Percentiles rank a stretch among this genome's conserved stretches.
Evolutionary conservation across 2,329 filamentous ascomycete genomes (phyloP).

Genomic region (Leptographium lundbergii): DNA sequence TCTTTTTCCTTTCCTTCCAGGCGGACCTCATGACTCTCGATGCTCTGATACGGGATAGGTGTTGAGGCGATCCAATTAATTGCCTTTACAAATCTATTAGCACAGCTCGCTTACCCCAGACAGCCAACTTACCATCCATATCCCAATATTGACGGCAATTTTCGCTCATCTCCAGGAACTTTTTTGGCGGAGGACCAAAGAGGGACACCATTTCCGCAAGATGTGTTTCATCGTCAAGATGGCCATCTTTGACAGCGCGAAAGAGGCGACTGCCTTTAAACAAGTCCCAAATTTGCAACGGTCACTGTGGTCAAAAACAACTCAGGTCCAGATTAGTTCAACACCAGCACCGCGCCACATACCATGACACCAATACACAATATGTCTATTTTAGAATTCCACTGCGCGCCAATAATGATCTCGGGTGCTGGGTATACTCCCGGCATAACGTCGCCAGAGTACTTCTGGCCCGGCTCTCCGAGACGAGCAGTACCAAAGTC

Average conservation of each 20-base stretch:
- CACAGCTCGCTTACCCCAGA: background rate
- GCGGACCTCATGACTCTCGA: background rate
- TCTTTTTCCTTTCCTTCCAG: background rate
- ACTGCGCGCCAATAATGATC: background rate
- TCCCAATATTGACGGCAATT: background rate
- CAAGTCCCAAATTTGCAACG: background rate
- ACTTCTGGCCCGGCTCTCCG: background rate
- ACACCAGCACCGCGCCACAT: background rate
- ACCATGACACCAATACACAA: background rate
- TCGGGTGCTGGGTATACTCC: background rate
- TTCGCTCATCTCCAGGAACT: background rate
- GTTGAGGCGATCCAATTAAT: background rate
- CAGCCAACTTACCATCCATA: background rate
- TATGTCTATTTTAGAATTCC: background rate
- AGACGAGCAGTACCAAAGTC: background rate
- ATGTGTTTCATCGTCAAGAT: background rate
- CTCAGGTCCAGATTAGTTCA: too few species aligned
- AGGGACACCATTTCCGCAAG: background rate
- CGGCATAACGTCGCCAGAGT: background rate
- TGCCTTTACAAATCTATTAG: background rate
- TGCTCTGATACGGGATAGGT: background rate
- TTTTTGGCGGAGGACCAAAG: background rate
- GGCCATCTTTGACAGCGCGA: background rate
- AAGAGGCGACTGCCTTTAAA: background rate
- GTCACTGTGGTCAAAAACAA: too few species aligned